phyloP scores from a whole-genome alignment of 73 alveolate species.

The Stentor coeruleus region DNA sequence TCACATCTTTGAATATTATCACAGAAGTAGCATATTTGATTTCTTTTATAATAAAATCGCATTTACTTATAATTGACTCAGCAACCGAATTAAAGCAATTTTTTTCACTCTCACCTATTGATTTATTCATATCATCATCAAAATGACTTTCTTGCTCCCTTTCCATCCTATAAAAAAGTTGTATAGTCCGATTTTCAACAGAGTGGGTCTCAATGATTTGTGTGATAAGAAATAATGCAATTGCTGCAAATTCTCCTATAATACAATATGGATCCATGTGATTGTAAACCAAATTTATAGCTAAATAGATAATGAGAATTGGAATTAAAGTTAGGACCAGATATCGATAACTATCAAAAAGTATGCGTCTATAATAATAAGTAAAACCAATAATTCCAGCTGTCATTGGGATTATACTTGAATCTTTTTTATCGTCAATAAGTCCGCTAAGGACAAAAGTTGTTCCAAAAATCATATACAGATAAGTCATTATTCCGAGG shows the following conservation, averaged over 20 bases:
- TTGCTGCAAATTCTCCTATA: neutral
- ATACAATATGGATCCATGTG: neutral
- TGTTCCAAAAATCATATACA: neutral
- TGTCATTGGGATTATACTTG: neutral
- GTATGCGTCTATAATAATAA: neutral
- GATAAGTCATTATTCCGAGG: neutral
- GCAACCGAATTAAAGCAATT: too few species aligned
- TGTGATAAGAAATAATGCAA: neutral
- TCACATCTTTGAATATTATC: slow-evolving; percentile 18
- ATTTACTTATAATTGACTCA: neutral
- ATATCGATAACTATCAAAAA: neutral
- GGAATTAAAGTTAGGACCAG: neutral
- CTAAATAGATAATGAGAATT: neutral
- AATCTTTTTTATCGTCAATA: neutral
- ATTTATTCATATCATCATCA: too few species aligned
- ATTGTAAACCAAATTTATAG: neutral
- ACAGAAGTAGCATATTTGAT: slow-evolving; percentile 10
- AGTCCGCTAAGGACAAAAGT: neutral
- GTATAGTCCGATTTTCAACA: neutral
- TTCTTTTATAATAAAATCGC: neutral
- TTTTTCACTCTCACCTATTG: too few species aligned
- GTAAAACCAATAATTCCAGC: neutral
- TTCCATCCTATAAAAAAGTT: neutral
- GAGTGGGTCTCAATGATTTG: slow-evolving; percentile 8
- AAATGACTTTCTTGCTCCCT: too few species aligned